Base-by-base conservation (phyloP, 257 asterid species). In the Handroanthus guayacan region DNA sequence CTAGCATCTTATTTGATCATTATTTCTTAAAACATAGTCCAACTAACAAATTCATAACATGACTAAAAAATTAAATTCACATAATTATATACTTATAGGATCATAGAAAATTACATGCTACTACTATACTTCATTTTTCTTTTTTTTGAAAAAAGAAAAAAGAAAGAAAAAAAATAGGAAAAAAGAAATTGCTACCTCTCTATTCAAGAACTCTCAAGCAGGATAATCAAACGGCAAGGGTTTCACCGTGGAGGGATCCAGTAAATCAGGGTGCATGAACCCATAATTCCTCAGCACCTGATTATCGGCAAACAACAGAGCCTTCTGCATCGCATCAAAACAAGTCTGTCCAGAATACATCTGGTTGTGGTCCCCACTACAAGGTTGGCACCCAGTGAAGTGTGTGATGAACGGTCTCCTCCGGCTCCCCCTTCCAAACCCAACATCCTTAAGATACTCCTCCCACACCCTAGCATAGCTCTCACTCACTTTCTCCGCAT, bases 321-420 rank as follows among this genome's bases (percentile, higher is more conserved):
- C 98, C 66, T 66, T 87, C 61, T 88, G 93, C 98, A 95, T 92
- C 0, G 94, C 92, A 3, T 90, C 93, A 25, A 87, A 84, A 39
- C 99, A 95, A 14, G 89, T 81, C 58, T 87, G 83, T 5, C 90
- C 98, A 8, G 99, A 90, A 31, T 95, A 95, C 93, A 92, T 84
- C 81, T 89, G 90, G 76, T 93, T 93, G 56, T 87, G 98, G 41
- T 81, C 85, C 69, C 99, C 99, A 75, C 98, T 91, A 34, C 99
- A 95, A 0, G 99, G 99, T 89, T 95, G 98, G 74, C 99, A 95
- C 6, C 99, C 99, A 0, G 99, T 95, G 87, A 95, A 95, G 55
- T 95, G 99, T 3, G 99, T 95, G 68, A 95, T 79, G 83, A 95
- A 95, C 52, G 99, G 99, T 31, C 99, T 76, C 70, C 98, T 84